These are phyloP conservation scores for Craterostigma plantagineum DNA, from an alignment of 257 asterid genomes.

Conservation along the genomic window DNA sequence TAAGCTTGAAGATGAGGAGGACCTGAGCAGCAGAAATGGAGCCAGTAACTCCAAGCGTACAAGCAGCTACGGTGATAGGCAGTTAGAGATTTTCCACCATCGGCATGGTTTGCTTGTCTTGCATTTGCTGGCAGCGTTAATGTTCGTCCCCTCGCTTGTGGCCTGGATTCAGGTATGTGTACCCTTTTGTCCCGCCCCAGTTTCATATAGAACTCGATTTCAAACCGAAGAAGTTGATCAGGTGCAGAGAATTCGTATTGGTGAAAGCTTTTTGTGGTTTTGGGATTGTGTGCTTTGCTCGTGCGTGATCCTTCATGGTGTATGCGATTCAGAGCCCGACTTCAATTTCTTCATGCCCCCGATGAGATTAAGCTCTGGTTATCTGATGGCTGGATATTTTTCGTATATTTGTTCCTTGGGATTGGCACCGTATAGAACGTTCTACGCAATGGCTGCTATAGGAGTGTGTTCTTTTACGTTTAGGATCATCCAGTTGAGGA, in stretches of 20 bases:
- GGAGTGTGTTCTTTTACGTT: slow-evolving; percentile 57
- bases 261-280: slow-evolving; percentile 56
- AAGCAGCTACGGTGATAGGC: slow-evolving; percentile 59
- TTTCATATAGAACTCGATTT: slow-evolving; percentile 2
- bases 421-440: slow-evolving; percentile 50
- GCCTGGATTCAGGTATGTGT: slow-evolving; percentile 83
- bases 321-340: slow-evolving; percentile 65
- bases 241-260: slow-evolving; percentile 55
- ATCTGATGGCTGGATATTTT: slow-evolving; percentile 57
- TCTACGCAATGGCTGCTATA: slow-evolving; percentile 59
- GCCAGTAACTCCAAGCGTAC: slow-evolving; percentile 38
- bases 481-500: slow-evolving; percentile 47
- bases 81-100: slow-evolving; percentile 77
- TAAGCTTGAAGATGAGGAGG: slow-evolving; percentile 4
- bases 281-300: slow-evolving; percentile 61
- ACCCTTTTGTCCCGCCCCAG: background rate
- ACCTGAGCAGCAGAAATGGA: slow-evolving; percentile 9
- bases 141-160: slow-evolving; percentile 74
- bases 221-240: background rate
- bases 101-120: slow-evolving; percentile 69
- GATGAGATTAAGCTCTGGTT: slow-evolving; percentile 60
- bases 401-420: slow-evolving; percentile 60
- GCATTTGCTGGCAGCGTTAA: slow-evolving; percentile 60
- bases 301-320: slow-evolving; percentile 71
- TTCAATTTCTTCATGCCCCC: slow-evolving; percentile 46